Evolutionary conservation across 2,329 filamentous ascomycete species (phyloP).

Genomic region (Sporothrix mexicana): DNA sequence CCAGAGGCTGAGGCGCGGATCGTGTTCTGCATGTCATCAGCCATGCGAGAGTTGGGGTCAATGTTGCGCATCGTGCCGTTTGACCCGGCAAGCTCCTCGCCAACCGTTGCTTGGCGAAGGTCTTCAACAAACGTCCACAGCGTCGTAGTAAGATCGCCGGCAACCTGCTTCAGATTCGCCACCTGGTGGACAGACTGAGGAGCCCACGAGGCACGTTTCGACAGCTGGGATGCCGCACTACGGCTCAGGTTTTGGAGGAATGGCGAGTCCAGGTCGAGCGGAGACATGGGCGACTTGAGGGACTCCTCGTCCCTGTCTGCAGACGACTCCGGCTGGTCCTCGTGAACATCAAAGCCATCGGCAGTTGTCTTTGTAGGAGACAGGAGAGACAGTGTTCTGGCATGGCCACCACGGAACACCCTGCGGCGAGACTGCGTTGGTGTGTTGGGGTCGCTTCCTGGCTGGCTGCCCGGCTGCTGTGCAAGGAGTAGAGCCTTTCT

Average conservation of each 20-base stretch:
- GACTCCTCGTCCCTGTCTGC: slow-evolving; percentile 45
- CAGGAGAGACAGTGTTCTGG: slow-evolving; percentile 75
- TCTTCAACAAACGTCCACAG: slow-evolving; percentile 96
- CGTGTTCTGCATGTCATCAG: slow-evolving; percentile 50
- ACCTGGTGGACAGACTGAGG: slow-evolving; percentile 56
- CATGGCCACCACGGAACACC: slow-evolving; percentile 71
- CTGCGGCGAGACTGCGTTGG: slow-evolving; percentile 57
- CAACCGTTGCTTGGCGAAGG: slow-evolving; percentile 91
- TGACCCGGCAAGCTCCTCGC: slow-evolving; percentile 78
- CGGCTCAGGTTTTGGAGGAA: slow-evolving; percentile 42
- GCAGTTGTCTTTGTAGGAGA: slow-evolving; percentile 64
- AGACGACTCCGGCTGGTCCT: slow-evolving; percentile 44
- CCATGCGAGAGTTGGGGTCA: slow-evolving; percentile 44
- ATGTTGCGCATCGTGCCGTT: slow-evolving; percentile 41
- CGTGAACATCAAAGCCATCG: slow-evolving; percentile 51
- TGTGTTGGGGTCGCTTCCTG: slow-evolving; percentile 41
- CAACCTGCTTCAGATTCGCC: slow-evolving; percentile 72
- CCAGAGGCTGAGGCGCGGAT: slow-evolving; percentile 51
- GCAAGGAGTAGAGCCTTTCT: slow-evolving; percentile 69
- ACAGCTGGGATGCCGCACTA: slow-evolving; percentile 48
- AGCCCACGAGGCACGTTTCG: slow-evolving; percentile 66
- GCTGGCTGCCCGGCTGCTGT: slow-evolving; percentile 46
- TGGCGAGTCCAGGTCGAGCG: slow-evolving; percentile 43
- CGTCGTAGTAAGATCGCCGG: slow-evolving; percentile 86
- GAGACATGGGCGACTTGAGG: slow-evolving; percentile 45